Base-by-base conservation (phyloP, 768 basidiomycete genomes). In the Suillus subluteus region DNA sequence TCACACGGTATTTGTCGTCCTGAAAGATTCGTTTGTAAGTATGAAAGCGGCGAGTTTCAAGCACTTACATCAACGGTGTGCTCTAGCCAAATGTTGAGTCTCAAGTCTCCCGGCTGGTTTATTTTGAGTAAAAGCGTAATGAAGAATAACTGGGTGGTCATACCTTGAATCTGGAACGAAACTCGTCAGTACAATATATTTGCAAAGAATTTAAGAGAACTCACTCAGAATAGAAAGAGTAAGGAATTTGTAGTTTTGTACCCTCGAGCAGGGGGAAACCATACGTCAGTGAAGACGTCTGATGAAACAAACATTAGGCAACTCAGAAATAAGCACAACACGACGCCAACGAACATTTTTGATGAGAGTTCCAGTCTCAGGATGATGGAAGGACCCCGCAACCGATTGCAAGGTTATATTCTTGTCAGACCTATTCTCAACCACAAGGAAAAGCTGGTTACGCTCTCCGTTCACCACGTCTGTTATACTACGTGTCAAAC, bases 381-480 rank as follows among this genome's bases (percentile, higher is more conserved):
- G 83, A 69, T 91, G 79, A 68, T 87, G 85, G 71, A 95, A 80
- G 43, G 91, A 88, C 52, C 90, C 92, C 62, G 86, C 83, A 66
- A 91, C 82, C 70, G 79, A 84, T 67, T 87, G 75, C 21, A 95
- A 79, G 2, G 91, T 92, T 59, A 91, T 82, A 68, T 94, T 91
- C 71, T 83, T 84, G 70, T 85, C 86, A 13, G 91, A 90, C 75
- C 86, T 91, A 78, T 93, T 95, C 77, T 93, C 92, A 15, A 95
- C 82, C 35, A 82, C 77, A 59, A 95, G 77, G 32, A 78, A 78
- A 41, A 95, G 79, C 40, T 84, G 79, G 74, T 94, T 95, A 73
- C 84, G 87, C 81, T 93, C 91, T 66, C 93, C 93, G 71, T 95
- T 95, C 40, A 94, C 88, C 59, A 95, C 81, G 66, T 94, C 93